Percentiles rank a stretch among this genome's conserved stretches.
Conservation (phyloP, 305 asterid genomes). For the Fraxinus dipetala region DNA sequence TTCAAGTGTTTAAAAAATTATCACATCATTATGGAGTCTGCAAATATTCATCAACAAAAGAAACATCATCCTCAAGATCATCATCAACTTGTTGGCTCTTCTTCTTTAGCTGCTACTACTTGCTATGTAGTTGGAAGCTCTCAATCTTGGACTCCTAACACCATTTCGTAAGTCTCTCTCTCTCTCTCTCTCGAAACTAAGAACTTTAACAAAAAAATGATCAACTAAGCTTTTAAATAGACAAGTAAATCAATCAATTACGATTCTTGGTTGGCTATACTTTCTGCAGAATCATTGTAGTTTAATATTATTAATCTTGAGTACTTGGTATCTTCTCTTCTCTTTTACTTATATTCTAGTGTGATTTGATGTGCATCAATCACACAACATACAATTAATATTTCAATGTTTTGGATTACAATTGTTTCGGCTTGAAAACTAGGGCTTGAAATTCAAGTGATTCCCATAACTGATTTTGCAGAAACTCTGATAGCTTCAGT, state of each 20-base stretch:
- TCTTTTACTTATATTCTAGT: conserved; percentile 26
- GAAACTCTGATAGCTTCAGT: conserved; percentile 36
- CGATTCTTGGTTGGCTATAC: conserved; percentile 28
- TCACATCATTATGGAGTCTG: conserved; percentile 70
- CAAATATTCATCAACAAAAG: conserved; percentile 53
- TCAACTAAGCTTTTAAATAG: not conserved
- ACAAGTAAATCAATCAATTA: conserved; percentile 18
- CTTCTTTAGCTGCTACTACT: conserved; percentile 33
- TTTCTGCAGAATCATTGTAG: conserved; percentile 24
- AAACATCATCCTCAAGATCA: conserved; percentile 39
- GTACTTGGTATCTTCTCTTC: conserved; percentile 32
- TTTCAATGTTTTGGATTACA: not conserved
- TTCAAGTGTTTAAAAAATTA: conserved; percentile 49
- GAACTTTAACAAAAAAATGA: not conserved
- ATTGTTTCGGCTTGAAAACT: not conserved
- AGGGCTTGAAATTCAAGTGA: conserved; percentile 14
- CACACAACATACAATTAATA: not conserved
- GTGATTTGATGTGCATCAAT: conserved; percentile 43
- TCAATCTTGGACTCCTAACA: conserved; percentile 56
- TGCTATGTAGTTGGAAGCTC: conserved; percentile 38
- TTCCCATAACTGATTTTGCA: conserved; percentile 12
- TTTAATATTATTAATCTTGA: conserved; percentile 12
- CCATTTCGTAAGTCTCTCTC: conserved; percentile 64
- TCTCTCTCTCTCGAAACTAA: conserved; percentile 27
- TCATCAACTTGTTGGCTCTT: conserved; percentile 46